A percentile compares a stretch with the other conserved stretches of the same genome.
Evolutionary conservation across 176 grass and related monocot species (phyloP).

Genomic region (Avena atlantica): DNA sequence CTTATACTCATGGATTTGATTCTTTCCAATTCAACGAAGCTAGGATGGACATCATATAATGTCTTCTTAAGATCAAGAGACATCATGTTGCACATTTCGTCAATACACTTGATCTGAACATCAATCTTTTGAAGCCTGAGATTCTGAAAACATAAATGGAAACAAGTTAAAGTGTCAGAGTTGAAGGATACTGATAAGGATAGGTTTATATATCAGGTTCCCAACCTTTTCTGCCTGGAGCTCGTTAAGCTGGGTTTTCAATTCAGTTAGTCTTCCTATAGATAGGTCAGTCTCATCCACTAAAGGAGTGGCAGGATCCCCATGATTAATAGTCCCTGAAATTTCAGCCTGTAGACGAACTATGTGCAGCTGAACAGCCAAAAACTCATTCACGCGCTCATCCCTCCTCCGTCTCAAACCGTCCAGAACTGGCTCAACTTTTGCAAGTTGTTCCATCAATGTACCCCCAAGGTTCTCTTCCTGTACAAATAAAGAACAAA

Average conservation of each 20-base stretch:
- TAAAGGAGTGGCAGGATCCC: conserved; percentile 41
- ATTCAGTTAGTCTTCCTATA: conserved; percentile 56
- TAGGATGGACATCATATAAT: conserved; percentile 75
- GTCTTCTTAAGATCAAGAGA: conserved; percentile 71
- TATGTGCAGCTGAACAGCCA: conserved; percentile 63
- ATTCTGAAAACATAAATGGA: conserved; percentile 61
- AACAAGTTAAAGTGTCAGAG: conserved; percentile 28
- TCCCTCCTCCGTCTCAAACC: conserved; percentile 69
- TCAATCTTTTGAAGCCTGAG: conserved; percentile 74
- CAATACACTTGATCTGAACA: conserved; percentile 55
- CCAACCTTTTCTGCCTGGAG: conserved; percentile 83
- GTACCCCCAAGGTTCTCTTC: conserved; percentile 66
- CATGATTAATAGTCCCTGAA: conserved; percentile 65
- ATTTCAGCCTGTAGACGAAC: conserved; percentile 68
- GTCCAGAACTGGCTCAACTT: conserved; percentile 67
- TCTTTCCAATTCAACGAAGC: conserved; percentile 57
- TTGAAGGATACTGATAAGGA: background rate
- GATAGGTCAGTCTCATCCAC: conserved; percentile 75
- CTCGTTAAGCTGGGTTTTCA: conserved; percentile 67
- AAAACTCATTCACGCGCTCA: conserved; percentile 69
- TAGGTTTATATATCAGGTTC: background rate
- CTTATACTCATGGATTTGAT: conserved; percentile 62
- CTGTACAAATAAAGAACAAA: conserved; percentile 45
- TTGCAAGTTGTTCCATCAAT: conserved; percentile 73
- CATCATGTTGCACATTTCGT: conserved; percentile 73